Base-by-base conservation (phyloP, 305 asterid genomes). In the Fraxinus sp. region DNA sequence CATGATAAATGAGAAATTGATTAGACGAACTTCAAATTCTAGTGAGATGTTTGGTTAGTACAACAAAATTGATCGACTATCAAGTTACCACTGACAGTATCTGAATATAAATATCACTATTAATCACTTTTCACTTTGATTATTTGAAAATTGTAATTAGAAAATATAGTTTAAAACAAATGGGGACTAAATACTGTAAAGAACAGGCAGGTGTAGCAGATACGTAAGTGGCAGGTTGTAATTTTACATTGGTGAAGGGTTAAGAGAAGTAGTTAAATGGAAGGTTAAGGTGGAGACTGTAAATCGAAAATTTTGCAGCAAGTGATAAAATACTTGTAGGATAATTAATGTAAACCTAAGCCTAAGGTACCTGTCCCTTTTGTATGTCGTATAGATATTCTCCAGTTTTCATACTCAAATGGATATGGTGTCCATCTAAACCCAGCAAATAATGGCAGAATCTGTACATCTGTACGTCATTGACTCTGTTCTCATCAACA, bases 21-120 rank as follows among this genome's bases (percentile, higher is more conserved):
- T 78, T 52, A 32, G 46, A 70, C 5, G 39, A 68, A 55, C 77
- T 35, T 30, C 36, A 77, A 43, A 78, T 32, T 43, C 52, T 32
- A 16, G 79, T 59, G 30, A 75, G 77, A 85, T 78, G 32, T 64
- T 52, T 22, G 76, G 77, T 79, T 71, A 43, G 73, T 75, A n/a
- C 55, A 81, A 37, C 35, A 57, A 33, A 76, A 75, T 70, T 73
- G 35, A 57, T 57, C 77, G 26, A 55, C 36, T 49, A 64, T 75
- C 41, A 59, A 79, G 75, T 72, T 80, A 77, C 14, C 8, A 7
- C 70, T 30, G 1, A 14, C 24, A 77, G 39, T 46, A 33, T 39
- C 24, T 26, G 37, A 35, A 70, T 4, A 70, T 28, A 26, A 26
- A 68, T 28, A 10, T 68, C 13, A 10, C 75, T 70, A 30, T 28